Evolutionary conservation across 441 rosid species (phyloP), one percentile per base, ranked within the genome.

Genomic region (Sinapis alba): DNA sequence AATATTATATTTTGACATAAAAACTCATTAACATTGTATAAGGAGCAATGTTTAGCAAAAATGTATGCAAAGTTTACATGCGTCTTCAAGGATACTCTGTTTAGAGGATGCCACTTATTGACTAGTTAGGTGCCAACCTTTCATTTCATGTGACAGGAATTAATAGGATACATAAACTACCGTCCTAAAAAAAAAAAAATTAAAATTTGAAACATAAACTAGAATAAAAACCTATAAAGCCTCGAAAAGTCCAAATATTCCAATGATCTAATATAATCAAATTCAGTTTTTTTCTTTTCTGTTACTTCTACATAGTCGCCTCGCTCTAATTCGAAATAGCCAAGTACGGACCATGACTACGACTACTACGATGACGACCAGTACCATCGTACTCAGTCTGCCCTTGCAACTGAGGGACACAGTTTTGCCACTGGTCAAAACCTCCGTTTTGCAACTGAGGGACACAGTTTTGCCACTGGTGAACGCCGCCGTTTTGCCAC

Each of bases 251-350:
- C 41, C 13, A 60, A 19, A 2, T 19, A 9, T n/a, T n/a, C 32
- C 43, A 27, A 41, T 57, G 34, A 58, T 15, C 15, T 11, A 63
- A 27, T 7, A 23, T 20, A 38, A 45, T 19, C 50, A 63, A 26
- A 6, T 58, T 59, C 26, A 38, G 4, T 3, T 6, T 9, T 32
- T 12, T 6, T 4, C 19, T 18, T 15, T 60, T 13, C 13, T 41
- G 50, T 41, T 60, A 21, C 28, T 21, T 21, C 26, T 57, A 63
- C 53, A 57, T 6, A 18, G 18, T 19, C 23, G 23, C 43, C 23
- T 6, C 23, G 1, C 7, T 51, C 58, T 76, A 76, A 53, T 75
- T 68, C 24, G 75, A 54, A 41, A 76, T 69, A 76, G 79, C 65
- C 7, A 76, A 63, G 75, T 56, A 69, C 7, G 70, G 10, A 38